Conservation (phyloP, 2,329 filamentous ascomycete genomes). For the Simplicillium sp. region DNA sequence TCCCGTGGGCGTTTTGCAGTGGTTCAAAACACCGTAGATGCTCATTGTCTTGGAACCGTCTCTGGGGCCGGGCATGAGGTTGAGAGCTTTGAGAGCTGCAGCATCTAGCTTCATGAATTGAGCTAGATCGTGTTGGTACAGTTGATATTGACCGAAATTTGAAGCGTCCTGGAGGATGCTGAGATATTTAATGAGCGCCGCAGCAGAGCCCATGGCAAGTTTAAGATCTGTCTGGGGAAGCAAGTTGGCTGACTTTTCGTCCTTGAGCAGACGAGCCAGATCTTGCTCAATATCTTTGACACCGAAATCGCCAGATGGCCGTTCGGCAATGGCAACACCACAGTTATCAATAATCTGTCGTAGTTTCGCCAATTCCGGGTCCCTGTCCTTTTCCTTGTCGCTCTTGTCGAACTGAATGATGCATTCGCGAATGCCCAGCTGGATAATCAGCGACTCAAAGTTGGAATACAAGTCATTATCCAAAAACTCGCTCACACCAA, state of each 20-base stretch:
- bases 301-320: conserved; percentile 67
- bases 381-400: conserved; percentile 78
- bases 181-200: conserved; percentile 90
- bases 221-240: conserved; percentile 89
- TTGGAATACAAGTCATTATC: conserved; percentile 98
- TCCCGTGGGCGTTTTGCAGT: conserved; percentile 94
- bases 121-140: conserved; percentile 93
- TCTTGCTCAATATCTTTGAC: conserved; percentile 95
- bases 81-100: conserved; percentile 84
- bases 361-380: conserved; percentile 80
- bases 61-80: conserved; percentile 90
- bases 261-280: conserved; percentile 74
- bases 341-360: conserved; percentile 86
- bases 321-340: conserved; percentile 79
- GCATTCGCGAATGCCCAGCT: conserved; percentile 91
- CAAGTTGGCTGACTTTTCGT: conserved; percentile 67
- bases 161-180: conserved; percentile 81
- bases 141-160: conserved; percentile 94
- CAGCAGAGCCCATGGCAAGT: conserved; percentile 89
- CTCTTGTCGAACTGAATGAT: conserved; percentile 70
- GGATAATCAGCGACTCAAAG: conserved; percentile 91
- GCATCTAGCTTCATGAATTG: conserved; percentile 99
- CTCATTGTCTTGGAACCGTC: conserved; percentile 98
- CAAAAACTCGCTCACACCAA: conserved; percentile 96
- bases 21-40: conserved; percentile 84